Conservation (phyloP, 371 early-diverging fungal genomes). For the Mortierella sp. region DNA sequence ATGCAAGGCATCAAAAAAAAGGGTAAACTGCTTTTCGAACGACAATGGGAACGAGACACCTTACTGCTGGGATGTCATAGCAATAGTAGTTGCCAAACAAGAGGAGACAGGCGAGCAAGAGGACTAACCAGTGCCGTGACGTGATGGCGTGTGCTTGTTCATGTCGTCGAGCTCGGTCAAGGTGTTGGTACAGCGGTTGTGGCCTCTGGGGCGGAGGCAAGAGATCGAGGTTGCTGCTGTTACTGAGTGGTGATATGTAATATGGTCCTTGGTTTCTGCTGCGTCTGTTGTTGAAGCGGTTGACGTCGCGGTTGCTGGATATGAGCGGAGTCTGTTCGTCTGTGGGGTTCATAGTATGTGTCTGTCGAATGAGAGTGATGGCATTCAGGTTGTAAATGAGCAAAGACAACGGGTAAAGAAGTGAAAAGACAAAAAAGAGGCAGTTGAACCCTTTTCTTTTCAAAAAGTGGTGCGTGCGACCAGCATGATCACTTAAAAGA, state of each 20-base stretch:
- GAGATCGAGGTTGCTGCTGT: slow-evolving; percentile 12
- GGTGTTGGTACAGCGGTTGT: slow-evolving; percentile 22
- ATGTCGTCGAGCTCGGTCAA: slow-evolving; percentile 27
- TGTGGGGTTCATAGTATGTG: slow-evolving; percentile 17
- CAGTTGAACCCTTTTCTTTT: not conserved
- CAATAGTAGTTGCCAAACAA: slow-evolving; percentile 73
- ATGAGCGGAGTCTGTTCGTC: slow-evolving; percentile 43
- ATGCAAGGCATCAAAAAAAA: not conserved
- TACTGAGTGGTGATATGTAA: slow-evolving; percentile 18
- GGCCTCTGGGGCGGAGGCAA: not conserved
- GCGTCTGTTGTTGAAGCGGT: slow-evolving; percentile 4
- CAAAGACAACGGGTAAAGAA: not conserved
- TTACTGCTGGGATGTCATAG: slow-evolving; percentile 61
- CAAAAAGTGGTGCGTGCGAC: slow-evolving; percentile 2
- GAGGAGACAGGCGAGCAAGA: slow-evolving; percentile 67
- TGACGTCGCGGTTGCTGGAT: slow-evolving; percentile 34
- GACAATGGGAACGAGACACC: not conserved
- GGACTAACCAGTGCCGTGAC: slow-evolving; percentile 62
- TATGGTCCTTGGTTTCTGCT: slow-evolving; percentile 13
- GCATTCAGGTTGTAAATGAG: slow-evolving; percentile 4
- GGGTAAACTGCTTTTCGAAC: not conserved
- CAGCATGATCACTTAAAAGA: slow-evolving; percentile 4
- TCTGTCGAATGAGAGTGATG: not conserved
- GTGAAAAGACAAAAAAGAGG: not conserved
- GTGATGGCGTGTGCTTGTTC: slow-evolving; percentile 46